These are phyloP conservation scores for Nicotiana otophora DNA, from an alignment of 257 asterid genomes.

Conservation along the genomic window DNA sequence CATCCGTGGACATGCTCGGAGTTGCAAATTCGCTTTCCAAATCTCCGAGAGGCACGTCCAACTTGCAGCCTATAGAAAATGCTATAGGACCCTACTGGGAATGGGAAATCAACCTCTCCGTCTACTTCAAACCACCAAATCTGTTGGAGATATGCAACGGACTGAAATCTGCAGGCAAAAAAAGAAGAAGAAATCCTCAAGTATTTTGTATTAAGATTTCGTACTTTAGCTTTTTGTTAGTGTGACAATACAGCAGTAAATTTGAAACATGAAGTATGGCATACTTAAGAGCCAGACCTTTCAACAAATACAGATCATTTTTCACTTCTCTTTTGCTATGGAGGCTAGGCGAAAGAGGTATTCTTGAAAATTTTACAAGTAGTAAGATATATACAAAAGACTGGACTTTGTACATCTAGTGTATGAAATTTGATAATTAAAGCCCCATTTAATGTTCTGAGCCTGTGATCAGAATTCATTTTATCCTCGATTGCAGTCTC, in stretches of 20 bases:
- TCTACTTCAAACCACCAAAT: conserved; percentile 93
- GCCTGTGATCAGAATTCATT: background rate
- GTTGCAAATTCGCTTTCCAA: conserved; percentile 62
- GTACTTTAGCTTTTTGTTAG: too few species aligned
- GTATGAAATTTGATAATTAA: background rate
- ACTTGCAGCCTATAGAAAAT: conserved; percentile 71
- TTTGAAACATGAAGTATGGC: background rate
- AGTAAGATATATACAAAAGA: too few species aligned
- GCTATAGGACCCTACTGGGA: conserved; percentile 79
- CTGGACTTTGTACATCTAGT: background rate
- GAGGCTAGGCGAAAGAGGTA: background rate
- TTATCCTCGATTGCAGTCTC: background rate
- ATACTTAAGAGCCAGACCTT: background rate
- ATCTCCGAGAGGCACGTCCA: conserved; percentile 56
- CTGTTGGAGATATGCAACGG: conserved; percentile 90
- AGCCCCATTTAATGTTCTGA: background rate
- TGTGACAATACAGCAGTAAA: background rate
- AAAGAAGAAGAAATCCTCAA: background rate
- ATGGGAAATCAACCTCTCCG: conserved; percentile 85
- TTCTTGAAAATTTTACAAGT: background rate
- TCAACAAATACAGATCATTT: too few species aligned
- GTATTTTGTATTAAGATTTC: background rate
- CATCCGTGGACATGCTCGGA: conserved; percentile 86
- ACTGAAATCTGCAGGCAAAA: conserved; percentile 39
- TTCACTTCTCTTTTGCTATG: background rate